phyloP scores from a whole-genome alignment of 2,329 filamentous ascomycete species.

The Gnomoniopsis sp. region DNA sequence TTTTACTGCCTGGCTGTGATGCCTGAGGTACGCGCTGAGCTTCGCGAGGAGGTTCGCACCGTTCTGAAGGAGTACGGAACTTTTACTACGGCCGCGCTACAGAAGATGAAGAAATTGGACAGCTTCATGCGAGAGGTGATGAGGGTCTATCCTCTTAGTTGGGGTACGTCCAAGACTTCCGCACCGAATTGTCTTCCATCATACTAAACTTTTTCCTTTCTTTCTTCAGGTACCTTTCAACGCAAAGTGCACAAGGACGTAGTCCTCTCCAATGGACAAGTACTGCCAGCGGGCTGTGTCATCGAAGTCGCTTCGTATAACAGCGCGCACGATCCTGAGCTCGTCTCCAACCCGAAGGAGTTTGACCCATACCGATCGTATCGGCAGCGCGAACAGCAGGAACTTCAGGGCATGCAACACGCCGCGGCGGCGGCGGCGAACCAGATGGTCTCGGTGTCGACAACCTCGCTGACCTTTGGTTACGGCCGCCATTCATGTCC shows the following conservation, averaged over 20 bases:
- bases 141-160: slow-evolving; percentile 22
- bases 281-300: slow-evolving; percentile 40
- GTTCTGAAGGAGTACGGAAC: slow-evolving; percentile 32
- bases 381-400: slow-evolving; percentile 28
- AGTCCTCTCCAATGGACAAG: slow-evolving; percentile 51
- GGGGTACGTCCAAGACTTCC: slow-evolving; percentile 29
- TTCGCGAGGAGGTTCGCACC: slow-evolving; percentile 47
- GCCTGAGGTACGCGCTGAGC: slow-evolving; percentile 46
- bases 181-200: not conserved
- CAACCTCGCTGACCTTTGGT: slow-evolving; percentile 33
- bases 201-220: not conserved
- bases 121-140: slow-evolving; percentile 30
- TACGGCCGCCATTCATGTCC: slow-evolving; percentile 39
- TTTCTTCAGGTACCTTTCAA: slow-evolving; percentile 37
- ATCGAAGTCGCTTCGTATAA: slow-evolving; percentile 38
- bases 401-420: slow-evolving; percentile 25
- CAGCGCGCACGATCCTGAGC: slow-evolving; percentile 33
- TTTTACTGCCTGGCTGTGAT: slow-evolving; percentile 50
- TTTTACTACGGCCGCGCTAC: slow-evolving; percentile 26
- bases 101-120: slow-evolving; percentile 32
- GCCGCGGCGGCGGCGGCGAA: slow-evolving; percentile 26
- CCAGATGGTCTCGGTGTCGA: slow-evolving; percentile 37
- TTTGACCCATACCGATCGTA: slow-evolving; percentile 39
- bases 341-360: slow-evolving; percentile 32
- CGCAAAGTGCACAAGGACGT: slow-evolving; percentile 49